These are phyloP conservation scores for Septoria linicola DNA, from an alignment of 2,329 filamentous ascomycete genomes.

Conservation along the genomic window DNA sequence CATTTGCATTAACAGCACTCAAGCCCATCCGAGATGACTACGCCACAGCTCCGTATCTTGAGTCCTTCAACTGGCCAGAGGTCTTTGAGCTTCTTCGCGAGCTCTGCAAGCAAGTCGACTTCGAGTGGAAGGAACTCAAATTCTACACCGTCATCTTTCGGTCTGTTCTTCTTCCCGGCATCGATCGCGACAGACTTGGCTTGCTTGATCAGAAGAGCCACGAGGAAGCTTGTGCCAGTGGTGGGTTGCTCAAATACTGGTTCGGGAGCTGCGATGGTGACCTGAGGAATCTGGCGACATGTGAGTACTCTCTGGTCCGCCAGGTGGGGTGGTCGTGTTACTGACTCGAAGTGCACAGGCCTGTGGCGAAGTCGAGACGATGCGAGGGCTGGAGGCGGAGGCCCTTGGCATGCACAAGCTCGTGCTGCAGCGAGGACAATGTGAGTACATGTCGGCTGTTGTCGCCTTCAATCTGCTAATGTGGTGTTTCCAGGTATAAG, in stretches of 20 bases:
- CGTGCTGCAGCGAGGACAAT: constrained; percentile 49
- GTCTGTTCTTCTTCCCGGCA: constrained; percentile 66
- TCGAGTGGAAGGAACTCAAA: constrained; percentile 22
- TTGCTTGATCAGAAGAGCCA: constrained; percentile 76
- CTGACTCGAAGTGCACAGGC: constrained; percentile 53
- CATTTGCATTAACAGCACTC: constrained; percentile 67
- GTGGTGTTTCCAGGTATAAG: constrained; percentile 38
- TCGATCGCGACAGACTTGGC: constrained; percentile 67
- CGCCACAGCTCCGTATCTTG: constrained; percentile 69
- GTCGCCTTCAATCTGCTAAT: neutral
- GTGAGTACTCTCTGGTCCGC: constrained; percentile 33
- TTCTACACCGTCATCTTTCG: constrained; percentile 88
- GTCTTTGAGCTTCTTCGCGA: constrained; percentile 48
- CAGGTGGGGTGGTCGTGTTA: neutral
- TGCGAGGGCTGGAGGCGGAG: constrained; percentile 59
- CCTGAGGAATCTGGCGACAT: constrained; percentile 76
- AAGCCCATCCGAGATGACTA: constrained; percentile 66
- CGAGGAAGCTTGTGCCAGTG: constrained; percentile 72
- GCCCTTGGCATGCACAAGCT: constrained; percentile 58
- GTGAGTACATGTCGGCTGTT: constrained; percentile 15
- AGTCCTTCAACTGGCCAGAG: constrained; percentile 73
- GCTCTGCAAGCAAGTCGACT: constrained; percentile 53
- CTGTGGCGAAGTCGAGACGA: constrained; percentile 61
- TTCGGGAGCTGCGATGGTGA: constrained; percentile 72
- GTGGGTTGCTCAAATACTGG: constrained; percentile 90